Evolutionary conservation across 208 protist genomes (phyloP), one percentile per base, ranked within the genome.

Genomic region (Vickermania spadyakhi): DNA sequence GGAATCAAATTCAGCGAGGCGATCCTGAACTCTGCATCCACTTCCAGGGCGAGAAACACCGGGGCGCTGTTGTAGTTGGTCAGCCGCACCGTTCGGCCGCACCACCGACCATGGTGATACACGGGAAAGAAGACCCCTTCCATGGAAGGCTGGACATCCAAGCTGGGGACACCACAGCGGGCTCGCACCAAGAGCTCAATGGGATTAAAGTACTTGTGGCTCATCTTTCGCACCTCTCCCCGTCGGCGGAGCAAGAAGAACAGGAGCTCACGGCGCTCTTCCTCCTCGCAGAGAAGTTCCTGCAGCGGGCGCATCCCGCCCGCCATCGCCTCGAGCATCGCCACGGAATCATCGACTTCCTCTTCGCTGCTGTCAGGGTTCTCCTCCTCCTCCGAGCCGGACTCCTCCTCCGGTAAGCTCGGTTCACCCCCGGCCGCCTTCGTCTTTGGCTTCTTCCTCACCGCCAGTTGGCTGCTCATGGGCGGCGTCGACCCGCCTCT

Each of bases 121-220:
- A 31, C 52, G 3, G 77, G 81, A 60, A 91, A 89, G 59, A 60
- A 41, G 4, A 91, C 62, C 11, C 73, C 56, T 13, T 59, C 64
- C 41, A 66, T 70, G 18, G 84, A 89, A 22, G 88, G 88, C 61
- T 92, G 74, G 31, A 94, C 75, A 1, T 70, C 66, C 28, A 94
- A 71, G 49, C 69, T 75, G 27, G 88, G 80, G 1, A 77, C 68
- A 5, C 84, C 84, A 56, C 84, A 91, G 4, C 76, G 77, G 3
- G 88, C 79, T 2, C 82, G 88, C 57, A 94, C 62, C 26, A 75
- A 77, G 55, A 94, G 62, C 68, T 94, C 88, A 51, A 92, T 83
- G 27, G 88, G 79, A 27, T 68, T 71, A 58, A 89, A 94, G 67
- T 79, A 89, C 65, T 60, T 65, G 11, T 31, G 63, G 60, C 80